Conservation (phyloP, 805 yeast genomes). For the Scheffersomyces stipitis region DNA sequence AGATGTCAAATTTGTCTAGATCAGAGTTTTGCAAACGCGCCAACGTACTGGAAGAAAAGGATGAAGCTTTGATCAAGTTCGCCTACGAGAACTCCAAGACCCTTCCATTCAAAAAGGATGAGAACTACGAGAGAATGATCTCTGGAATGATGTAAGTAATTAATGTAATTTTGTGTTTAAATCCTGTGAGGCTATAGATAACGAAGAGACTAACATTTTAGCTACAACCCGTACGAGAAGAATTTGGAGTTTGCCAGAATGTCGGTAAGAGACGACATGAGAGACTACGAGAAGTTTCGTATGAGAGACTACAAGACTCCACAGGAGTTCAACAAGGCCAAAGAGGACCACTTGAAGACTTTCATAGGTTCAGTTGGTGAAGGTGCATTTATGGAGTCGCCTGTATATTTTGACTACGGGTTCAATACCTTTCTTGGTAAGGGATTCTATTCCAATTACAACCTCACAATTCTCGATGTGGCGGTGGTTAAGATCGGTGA, state of each 20-base stretch:
- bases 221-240: not conserved
- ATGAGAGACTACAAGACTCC: not conserved
- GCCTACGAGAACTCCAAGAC: slow-evolving; percentile 9
- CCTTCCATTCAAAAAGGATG: slow-evolving; percentile 11
- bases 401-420: slow-evolving; percentile 67
- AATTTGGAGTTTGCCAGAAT: not conserved
- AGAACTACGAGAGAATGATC: slow-evolving; percentile 16
- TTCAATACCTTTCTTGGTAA: slow-evolving; percentile 59
- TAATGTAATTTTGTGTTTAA: no score
- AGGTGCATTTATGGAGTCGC: slow-evolving; percentile 51
- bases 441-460: slow-evolving; percentile 60
- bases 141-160: slow-evolving; percentile 12
- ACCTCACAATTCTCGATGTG: slow-evolving; percentile 55
- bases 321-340: not conserved
- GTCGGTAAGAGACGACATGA: not conserved
- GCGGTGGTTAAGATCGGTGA: slow-evolving; percentile 62
- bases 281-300: not conserved
- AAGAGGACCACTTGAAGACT: slow-evolving; percentile 25
- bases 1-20: not conserved
- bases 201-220: not conserved
- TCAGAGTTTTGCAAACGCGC: slow-evolving; percentile 10
- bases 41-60: slow-evolving; percentile 5
- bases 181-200: no score
- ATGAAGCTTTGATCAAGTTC: slow-evolving; percentile 8
- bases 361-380: slow-evolving; percentile 52